Evolutionary conservation across 805 yeast genomes (phyloP), one percentile per base, ranked within the genome.

Genomic region (Pichia heedii): DNA sequence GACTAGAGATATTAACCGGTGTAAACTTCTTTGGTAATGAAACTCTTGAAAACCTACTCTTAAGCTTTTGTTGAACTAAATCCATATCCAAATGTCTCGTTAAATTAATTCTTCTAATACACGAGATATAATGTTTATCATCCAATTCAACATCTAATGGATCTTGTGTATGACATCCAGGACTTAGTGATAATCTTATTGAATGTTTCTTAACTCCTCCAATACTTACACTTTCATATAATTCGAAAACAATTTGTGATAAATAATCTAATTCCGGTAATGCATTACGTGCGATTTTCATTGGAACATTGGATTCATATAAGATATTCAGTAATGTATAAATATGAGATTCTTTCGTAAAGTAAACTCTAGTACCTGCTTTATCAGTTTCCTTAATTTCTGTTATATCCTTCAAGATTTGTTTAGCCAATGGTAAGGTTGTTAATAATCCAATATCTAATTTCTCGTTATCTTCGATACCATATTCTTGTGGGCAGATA

Each of bases 401-500:
- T 45, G 83, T 79, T 37, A 93, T 78, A 58, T 93, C 97, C 29
- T 72, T 68, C 40, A 93, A 62, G 33, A 93, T 83, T 63, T 87
- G 95, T 60, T 80, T 84, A 1, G 96, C 94, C 53, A 93, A 71
- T 2, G 99, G 99, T 55, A 93, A 71, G 2, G 96, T 86, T 0
- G 99, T 93, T 54, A 93, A 69, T 45, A 93, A 68, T 5, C 99
- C 99, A 66, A 93, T 93, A 60, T 93, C 99, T 47, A 93, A 73
- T 59, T 93, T 93, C 62, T 93, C 98, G 55, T 83, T 81, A 57
- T 88, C 95, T 51, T 89, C 87, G 54, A 93, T 93, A 50, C 99
- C 99, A 60, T 93, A 93, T 60, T 93, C 99, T 62, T 93, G 97
- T 10, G 99, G 99, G 64, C 97, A 93, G 39, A 93, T 88, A 58